Percentiles rank a stretch among this genome's conserved stretches.
phyloP scores from a whole-genome alignment of 2,329 filamentous ascomycete species.

The Ceratocystis albifundus region DNA sequence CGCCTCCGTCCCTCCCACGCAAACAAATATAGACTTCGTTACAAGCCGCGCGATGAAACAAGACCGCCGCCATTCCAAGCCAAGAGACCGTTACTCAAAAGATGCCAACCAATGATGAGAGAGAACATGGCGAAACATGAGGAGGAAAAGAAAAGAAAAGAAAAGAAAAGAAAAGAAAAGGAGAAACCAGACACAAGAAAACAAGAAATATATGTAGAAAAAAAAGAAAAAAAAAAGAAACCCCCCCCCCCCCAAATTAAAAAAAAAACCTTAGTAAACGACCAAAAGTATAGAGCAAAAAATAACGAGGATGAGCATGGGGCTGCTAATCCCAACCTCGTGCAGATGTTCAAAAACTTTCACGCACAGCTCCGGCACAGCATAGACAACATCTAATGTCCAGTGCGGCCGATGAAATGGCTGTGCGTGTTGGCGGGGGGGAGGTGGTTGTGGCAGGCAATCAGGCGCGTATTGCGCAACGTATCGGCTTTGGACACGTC shows the following conservation, averaged over 20 bases:
- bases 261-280: background rate
- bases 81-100: constrained; percentile 4
- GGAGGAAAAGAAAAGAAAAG: background rate
- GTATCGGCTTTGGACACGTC: constrained; percentile 49
- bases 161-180: background rate
- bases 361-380: constrained; percentile 2
- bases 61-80: background rate
- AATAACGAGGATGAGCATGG: background rate
- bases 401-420: constrained; percentile 30
- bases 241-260: no score
- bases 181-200: background rate
- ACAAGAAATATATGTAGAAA: background rate
- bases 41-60: background rate
- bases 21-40: background rate
- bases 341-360: background rate
- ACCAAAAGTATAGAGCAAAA: background rate
- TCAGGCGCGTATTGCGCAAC: constrained; percentile 38
- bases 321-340: background rate
- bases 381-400: constrained; percentile 10
- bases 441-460: constrained; percentile 49
- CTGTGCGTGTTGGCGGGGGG: constrained; percentile 39
- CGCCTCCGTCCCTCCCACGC: no score
- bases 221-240: no score
- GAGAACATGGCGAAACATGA: background rate
- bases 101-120: background rate